Evolutionary conservation across 129 eudicot species (phyloP), one percentile per base, ranked within the genome.

Genomic region (Lonicera japonica): DNA sequence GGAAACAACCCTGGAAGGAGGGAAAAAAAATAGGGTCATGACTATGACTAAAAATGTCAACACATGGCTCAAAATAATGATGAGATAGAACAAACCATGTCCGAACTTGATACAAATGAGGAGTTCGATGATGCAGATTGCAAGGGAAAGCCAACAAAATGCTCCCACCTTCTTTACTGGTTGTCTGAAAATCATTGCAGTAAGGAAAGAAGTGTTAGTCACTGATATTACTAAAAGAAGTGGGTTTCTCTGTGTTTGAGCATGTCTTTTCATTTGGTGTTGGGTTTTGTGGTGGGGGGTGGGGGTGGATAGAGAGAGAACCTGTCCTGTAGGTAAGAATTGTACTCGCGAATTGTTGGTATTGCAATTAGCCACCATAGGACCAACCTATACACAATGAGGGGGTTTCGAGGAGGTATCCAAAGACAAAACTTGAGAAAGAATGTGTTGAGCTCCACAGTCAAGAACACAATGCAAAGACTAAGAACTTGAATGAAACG

Each of bases 351-450:
- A 56, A 92, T 87, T 2, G 98, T 85, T 11, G 98, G 98, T 69
- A 92, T 84, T 64, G 99, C 99, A 41, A 92, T 85, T 17, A 92
- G 82, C 96, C 96, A 92, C 99, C 99, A 92, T 61, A 92, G 82
- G 70, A 92, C 74, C 81, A 92, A 77, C 76, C 99, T 76, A 72
- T 88, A 92, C 14, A 79, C 70, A 68, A 82, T 70, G 47, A 92
- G 56, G 1, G 99, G 99, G 70, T 92, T 92, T 63, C 86, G 77
- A 40, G 99, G 96, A 69, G 99, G 99, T 61, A 92, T 83, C 99
- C 99, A 92, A 43, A 92, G 95, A 67, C 91, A 92, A 74, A 92
- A 92, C 80, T 92, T 92, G 20, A 92, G 88, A 64, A 92, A 92
- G 70, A 92, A 92, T 0, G 99, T 92, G 56, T 92, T 92, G 56